Evolutionary conservation across 768 basidiomycete genomes (phyloP).

Genomic region (Mycena vulgaris): DNA sequence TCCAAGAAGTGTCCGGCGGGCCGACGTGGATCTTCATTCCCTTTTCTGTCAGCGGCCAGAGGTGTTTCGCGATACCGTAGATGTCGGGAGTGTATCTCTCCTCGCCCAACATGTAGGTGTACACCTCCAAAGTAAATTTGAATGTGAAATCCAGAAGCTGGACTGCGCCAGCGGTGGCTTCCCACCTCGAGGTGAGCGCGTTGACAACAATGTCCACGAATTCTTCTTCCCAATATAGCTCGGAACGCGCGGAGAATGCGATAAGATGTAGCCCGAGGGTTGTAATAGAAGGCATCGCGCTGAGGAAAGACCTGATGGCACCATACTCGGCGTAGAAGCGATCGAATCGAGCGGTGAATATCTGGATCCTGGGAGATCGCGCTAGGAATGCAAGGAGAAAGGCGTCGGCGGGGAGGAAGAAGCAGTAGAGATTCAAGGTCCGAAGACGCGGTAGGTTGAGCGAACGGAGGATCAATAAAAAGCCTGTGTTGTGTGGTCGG

Average conservation of each 20-base stretch:
- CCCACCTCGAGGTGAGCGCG: constrained; percentile 13
- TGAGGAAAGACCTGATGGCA: neutral
- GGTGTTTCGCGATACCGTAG: neutral
- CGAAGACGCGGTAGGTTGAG: constrained; percentile 1
- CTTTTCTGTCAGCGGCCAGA: neutral
- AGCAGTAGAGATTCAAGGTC: neutral
- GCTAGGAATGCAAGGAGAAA: too few species aligned
- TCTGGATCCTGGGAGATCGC: too few species aligned
- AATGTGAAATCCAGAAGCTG: constrained; percentile 5
- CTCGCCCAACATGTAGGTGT: too few species aligned
- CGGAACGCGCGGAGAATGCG: neutral
- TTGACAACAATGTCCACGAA: neutral
- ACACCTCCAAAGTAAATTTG: neutral
- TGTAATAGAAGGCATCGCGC: neutral
- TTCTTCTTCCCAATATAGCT: neutral
- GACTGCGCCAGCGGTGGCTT: neutral
- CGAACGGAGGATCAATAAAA: neutral
- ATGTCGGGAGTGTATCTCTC: neutral
- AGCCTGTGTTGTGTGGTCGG: neutral
- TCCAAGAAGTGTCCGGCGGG: too few species aligned
- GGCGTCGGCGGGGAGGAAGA: neutral
- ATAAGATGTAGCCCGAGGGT: neutral
- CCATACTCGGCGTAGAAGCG: too few species aligned
- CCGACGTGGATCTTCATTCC: too few species aligned
- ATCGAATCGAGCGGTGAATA: too few species aligned